Base-by-base conservation (phyloP, 2,329 filamentous ascomycete species). In the Exophiala phaeomuriformis region DNA sequence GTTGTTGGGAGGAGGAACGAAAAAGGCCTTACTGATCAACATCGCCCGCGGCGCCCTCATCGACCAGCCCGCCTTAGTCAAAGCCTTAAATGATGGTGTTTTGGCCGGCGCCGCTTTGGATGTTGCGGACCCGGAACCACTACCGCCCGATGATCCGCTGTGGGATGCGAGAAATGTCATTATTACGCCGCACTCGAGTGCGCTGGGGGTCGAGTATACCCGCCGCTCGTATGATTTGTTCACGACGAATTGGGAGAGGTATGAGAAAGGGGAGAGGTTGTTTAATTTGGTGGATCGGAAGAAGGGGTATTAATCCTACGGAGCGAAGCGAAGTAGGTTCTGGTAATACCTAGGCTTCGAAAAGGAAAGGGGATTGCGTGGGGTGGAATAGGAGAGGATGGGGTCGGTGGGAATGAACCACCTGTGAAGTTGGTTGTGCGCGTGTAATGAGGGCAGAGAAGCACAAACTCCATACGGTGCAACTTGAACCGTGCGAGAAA, bases 41-140 rank as follows among this genome's bases (percentile, higher is more conserved):
- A 86, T 90, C 58, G 81, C 83, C 0, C 78, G 87, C 1, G 87
- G 84, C 0, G 71, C 72, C 33, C 78, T 86, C 40, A 67, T 87
- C 9, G 75, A 84, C 49, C 79, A 83, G 58, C 69, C 77, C 1
- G 84, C 80, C 1, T 66, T 91, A 47, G 76, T 88, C 12, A 72
- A 72, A 1, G 83, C 85, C 0, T 69, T 90, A 7, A 69, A 79
- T 39, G 60, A 58, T 0, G 76, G 76, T 0, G 73, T 75, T 1
- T 64, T 87, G 31, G 68, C 74, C 2, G 87, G 87, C 31, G 88
- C 87, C 0, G 86, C 86, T 1, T 69, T 91, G 39, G 87, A 90
- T 65, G 87, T 91, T 1, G 86, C 86, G 1, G 86, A 90, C 56
- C 87, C 87, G 0, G 88, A 91, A 67, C 88, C 88, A 0, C 66